Conservation (phyloP, 2,329 filamentous ascomycete species). For the Berkeleyomyces rouxiae region DNA sequence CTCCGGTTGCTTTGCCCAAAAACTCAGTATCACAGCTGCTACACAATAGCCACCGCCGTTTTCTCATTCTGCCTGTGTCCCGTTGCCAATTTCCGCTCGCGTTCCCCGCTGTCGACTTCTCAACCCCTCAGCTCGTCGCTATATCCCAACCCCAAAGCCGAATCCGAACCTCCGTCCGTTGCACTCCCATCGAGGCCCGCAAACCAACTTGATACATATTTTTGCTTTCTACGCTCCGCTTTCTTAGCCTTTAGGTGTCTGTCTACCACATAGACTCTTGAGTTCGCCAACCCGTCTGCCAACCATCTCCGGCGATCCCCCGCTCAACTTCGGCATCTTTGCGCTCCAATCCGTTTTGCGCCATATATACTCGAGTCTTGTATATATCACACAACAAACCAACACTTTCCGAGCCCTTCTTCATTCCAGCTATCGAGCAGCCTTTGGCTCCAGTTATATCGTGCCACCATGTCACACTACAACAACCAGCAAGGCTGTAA, state of each 20-base stretch:
- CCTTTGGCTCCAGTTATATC: background rate
- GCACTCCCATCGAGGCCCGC: background rate
- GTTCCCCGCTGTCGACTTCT: background rate
- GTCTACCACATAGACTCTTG: no score
- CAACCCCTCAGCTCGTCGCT: background rate
- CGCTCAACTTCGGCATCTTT: no score
- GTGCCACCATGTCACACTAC: slow-evolving; percentile 11
- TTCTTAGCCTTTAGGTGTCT: background rate
- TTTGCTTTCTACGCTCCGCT: background rate
- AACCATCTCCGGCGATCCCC: no score
- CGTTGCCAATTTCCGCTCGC: background rate
- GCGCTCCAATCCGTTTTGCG: no score
- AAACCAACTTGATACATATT: background rate
- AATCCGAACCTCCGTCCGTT: background rate
- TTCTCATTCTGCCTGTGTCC: background rate
- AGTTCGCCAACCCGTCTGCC: no score
- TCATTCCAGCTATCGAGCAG: background rate
- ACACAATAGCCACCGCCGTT: background rate
- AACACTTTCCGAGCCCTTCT: background rate
- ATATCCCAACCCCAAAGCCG: background rate
- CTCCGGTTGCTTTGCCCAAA: background rate
- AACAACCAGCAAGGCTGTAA: slow-evolving; percentile 12
- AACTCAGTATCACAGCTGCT: background rate
- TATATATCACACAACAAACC: no score
- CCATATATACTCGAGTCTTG: no score